phyloP scores from a whole-genome alignment of 768 basidiomycete species.

The Lactarius quietus region DNA sequence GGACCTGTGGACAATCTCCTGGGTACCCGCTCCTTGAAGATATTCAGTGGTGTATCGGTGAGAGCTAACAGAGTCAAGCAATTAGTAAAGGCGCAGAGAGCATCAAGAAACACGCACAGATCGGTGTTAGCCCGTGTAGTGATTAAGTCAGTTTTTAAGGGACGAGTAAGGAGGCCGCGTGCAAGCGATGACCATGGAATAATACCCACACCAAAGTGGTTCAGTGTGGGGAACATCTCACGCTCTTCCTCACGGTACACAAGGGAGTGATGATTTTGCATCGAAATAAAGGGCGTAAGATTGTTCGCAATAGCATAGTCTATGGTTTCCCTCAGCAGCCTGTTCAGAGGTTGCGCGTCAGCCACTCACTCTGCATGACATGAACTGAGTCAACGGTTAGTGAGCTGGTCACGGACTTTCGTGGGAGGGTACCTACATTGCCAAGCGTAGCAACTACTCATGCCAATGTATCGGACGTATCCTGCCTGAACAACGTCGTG shows the following conservation, averaged over 20 bases:
- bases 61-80: not conserved
- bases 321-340: constrained; percentile 18
- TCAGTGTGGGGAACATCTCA: constrained; percentile 35
- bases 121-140: constrained; percentile 10
- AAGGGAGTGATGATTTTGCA: constrained; percentile 32
- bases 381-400: constrained; percentile 16
- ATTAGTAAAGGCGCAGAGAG: not conserved
- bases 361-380: constrained; percentile 21
- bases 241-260: constrained; percentile 41
- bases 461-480: constrained; percentile 37
- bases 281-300: constrained; percentile 23
- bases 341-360: constrained; percentile 8
- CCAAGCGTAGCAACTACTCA: constrained; percentile 32
- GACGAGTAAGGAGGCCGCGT: constrained; percentile 23
- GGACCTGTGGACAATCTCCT: constrained; percentile 23
- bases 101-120: not conserved
- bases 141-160: constrained; percentile 1
- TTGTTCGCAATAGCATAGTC: constrained; percentile 24
- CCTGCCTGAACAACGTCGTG: constrained; percentile 41
- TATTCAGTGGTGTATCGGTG: not conserved
- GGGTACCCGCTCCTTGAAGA: constrained; percentile 10
- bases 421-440: constrained; percentile 30
- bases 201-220: constrained; percentile 23
- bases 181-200: constrained; percentile 26
- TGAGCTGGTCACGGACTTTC: constrained; percentile 5